phyloP scores from a whole-genome alignment of 108 stramenopile genomes.

The Chaetoceros muelleri region DNA sequence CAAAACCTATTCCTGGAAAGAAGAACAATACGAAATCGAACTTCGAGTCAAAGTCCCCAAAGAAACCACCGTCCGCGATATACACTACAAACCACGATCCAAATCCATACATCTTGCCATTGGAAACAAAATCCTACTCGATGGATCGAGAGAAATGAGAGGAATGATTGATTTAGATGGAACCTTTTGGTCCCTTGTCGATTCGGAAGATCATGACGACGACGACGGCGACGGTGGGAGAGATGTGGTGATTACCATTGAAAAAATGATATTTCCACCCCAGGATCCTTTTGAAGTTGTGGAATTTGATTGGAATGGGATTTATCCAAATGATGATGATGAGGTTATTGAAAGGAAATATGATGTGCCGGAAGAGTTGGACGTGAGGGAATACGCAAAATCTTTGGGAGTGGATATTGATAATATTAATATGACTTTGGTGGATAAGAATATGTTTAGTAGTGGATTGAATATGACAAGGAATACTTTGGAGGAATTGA shows the following conservation, averaged over 20 bases:
- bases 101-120: constrained; percentile 39
- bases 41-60: constrained; percentile 51
- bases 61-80: constrained; percentile 47
- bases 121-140: constrained; percentile 29
- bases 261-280: constrained; percentile 38
- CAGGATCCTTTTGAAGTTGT: constrained; percentile 50
- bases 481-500: constrained; percentile 42
- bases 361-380: constrained; percentile 62
- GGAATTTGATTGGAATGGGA: constrained; percentile 79
- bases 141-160: constrained; percentile 44
- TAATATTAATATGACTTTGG: constrained; percentile 77
- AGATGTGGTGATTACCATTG: constrained; percentile 54
- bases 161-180: constrained; percentile 62
- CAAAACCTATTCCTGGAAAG: constrained; percentile 56
- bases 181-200: constrained; percentile 70
- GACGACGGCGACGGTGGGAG: constrained; percentile 11
- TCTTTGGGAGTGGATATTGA: constrained; percentile 81
- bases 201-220: constrained; percentile 16
- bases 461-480: constrained; percentile 58
- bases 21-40: constrained; percentile 78
- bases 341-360: constrained; percentile 60
- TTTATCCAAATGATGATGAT: constrained; percentile 51
- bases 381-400: constrained; percentile 70
- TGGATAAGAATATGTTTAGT: constrained; percentile 78
- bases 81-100: constrained; percentile 42